Evolutionary conservation across 352 stramenopile genomes (phyloP).

Genomic region (Phytopythium helicoides): DNA sequence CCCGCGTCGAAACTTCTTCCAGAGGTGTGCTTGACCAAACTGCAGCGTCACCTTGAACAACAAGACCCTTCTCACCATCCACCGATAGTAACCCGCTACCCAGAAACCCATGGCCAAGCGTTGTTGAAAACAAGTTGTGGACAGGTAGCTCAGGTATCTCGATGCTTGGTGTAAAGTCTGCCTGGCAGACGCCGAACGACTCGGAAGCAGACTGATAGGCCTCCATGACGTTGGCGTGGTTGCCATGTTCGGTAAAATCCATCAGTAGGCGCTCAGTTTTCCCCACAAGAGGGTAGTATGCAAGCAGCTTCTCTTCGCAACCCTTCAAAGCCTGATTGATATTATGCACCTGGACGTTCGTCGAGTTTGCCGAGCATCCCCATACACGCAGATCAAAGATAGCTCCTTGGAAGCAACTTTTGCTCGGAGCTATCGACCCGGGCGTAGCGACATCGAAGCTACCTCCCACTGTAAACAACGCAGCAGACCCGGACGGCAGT

Average conservation of each 20-base stretch:
- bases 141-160: conserved; percentile 25
- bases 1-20: conserved; percentile 17
- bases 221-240: conserved; percentile 66
- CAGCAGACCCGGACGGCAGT: conserved; percentile 18
- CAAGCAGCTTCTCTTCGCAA: conserved; percentile 45
- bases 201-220: conserved; percentile 23
- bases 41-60: conserved; percentile 19
- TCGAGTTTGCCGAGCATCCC: conserved; percentile 24
- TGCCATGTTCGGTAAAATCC: conserved; percentile 66
- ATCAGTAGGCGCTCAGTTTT: conserved; percentile 59
- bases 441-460: conserved; percentile 32
- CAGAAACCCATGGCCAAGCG: conserved; percentile 37
- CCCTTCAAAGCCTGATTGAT: conserved; percentile 30
- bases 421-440: conserved; percentile 8
- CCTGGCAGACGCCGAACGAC: conserved; percentile 11
- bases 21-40: conserved; percentile 50
- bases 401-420: conserved; percentile 52
- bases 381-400: conserved; percentile 76
- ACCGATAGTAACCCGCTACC: conserved; percentile 40
- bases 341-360: conserved; percentile 11
- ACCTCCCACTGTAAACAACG: conserved; percentile 50
- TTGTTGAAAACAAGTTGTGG: conserved; percentile 33
- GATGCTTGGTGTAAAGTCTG: conserved; percentile 6
- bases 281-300: conserved; percentile 77
- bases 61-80: not conserved